Evolutionary conservation across 345 rosid genomes (phyloP).

Genomic region (Citrus mangshanensis): DNA sequence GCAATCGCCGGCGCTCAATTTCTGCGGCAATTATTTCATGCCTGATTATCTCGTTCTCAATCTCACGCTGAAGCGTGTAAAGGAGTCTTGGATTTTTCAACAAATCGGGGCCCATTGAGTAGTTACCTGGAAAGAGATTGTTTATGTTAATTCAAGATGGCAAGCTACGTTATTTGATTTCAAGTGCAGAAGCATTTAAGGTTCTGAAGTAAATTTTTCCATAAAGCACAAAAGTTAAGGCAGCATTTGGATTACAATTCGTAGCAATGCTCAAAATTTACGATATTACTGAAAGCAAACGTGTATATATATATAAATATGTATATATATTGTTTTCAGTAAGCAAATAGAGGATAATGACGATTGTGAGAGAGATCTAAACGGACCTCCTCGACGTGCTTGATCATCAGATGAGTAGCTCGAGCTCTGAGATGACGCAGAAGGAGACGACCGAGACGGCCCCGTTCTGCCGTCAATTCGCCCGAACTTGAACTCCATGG

Average conservation of each 20-base stretch:
- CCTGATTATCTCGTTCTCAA: constrained; percentile 40
- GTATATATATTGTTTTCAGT: background rate
- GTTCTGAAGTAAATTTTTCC: no score
- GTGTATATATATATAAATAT: background rate
- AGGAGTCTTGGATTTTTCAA: constrained; percentile 5
- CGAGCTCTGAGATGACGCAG: constrained; percentile 4
- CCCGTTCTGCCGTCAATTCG: constrained; percentile 28
- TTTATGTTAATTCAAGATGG: background rate
- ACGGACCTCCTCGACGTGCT: constrained; percentile 30
- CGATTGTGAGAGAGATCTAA: background rate
- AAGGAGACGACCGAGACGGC: constrained; percentile 7
- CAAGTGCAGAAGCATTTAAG: background rate
- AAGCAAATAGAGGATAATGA: constrained; percentile 9
- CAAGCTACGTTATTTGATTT: background rate
- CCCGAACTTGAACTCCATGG: constrained; percentile 46
- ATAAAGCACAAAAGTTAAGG: background rate
- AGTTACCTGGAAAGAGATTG: background rate
- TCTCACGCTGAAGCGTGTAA: constrained; percentile 23
- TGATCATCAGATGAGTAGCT: constrained; percentile 15
- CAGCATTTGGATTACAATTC: background rate
- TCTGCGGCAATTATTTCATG: constrained; percentile 15
- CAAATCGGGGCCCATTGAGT: background rate
- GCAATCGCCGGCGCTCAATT: constrained; percentile 23
- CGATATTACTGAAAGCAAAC: background rate
- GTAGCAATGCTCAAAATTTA: background rate